Percentiles rank a stretch among this genome's conserved stretches.
Conservation (phyloP, 2,329 filamentous ascomycete species). For the Myrmaecium sp. region DNA sequence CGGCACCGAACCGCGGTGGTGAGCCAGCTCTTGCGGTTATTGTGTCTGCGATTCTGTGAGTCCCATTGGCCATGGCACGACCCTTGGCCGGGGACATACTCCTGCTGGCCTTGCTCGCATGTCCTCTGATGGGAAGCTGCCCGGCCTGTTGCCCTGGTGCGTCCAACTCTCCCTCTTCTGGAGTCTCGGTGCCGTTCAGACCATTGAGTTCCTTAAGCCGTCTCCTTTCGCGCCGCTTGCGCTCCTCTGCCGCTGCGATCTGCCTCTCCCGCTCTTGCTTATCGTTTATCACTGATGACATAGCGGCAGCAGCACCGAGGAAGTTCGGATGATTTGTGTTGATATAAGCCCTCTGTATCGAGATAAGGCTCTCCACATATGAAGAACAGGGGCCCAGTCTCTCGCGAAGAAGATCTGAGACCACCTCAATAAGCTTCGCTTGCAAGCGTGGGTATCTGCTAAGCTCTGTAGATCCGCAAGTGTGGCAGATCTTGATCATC, state of each 20-base stretch:
- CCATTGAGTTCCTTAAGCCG: conserved; percentile 66
- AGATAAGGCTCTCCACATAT: conserved; percentile 93
- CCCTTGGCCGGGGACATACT: conserved; percentile 72
- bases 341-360: conserved; percentile 95
- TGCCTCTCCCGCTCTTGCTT: conserved; percentile 91
- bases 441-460: conserved; percentile 83
- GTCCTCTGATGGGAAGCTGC: conserved; percentile 42
- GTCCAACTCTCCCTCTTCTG: conserved; percentile 40
- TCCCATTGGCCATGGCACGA: conserved; percentile 41
- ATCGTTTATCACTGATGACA: conserved; percentile 89
- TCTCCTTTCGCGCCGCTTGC: conserved; percentile 67
- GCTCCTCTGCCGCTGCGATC: conserved; percentile 54
- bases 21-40: conserved; percentile 48
- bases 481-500: conserved; percentile 98
- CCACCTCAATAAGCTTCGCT: conserved; percentile 93
- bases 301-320: conserved; percentile 85
- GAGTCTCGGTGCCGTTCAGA: conserved; percentile 54
- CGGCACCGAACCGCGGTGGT: conserved; percentile 41
- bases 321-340: conserved; percentile 99
- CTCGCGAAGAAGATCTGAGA: conserved; percentile 87
- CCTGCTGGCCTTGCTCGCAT: conserved; percentile 43
- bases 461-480: conserved; percentile 87
- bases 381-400: conserved; percentile 72
- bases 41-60: conserved; percentile 40
- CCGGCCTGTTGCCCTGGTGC: conserved; percentile 36